These are phyloP conservation scores for Termitomyces sp. DNA, from an alignment of 768 basidiomycete genomes.

Conservation along the genomic window DNA sequence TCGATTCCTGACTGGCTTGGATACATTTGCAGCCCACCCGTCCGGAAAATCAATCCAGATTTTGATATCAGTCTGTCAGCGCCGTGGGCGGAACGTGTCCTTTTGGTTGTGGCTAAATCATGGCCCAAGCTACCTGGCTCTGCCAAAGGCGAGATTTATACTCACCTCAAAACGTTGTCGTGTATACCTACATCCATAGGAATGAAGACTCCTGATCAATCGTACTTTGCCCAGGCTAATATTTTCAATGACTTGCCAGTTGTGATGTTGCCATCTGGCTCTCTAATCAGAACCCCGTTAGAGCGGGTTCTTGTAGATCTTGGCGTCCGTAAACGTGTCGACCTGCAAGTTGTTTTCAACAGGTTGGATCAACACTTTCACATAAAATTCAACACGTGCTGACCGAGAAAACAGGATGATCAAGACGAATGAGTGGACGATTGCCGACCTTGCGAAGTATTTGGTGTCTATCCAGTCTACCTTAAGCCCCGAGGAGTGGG, in stretches of 20 bases:
- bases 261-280: slow-evolving; percentile 63
- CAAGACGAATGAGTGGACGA: slow-evolving; percentile 86
- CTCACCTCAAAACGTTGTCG: slow-evolving; percentile 39
- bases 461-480: slow-evolving; percentile 73
- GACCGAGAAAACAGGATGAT: slow-evolving; percentile 53
- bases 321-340: slow-evolving; percentile 88
- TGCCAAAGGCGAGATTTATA: slow-evolving; percentile 42
- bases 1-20: slow-evolving; percentile 70
- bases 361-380: slow-evolving; percentile 37
- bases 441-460: slow-evolving; percentile 80
- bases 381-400: background rate
- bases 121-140: slow-evolving; percentile 61
- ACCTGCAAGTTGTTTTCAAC: slow-evolving; percentile 90
- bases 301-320: slow-evolving; percentile 68
- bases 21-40: slow-evolving; percentile 47
- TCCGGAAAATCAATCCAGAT: slow-evolving; percentile 35
- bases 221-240: slow-evolving; percentile 83
- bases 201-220: slow-evolving; percentile 61
- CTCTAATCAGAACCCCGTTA: slow-evolving; percentile 56
- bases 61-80: slow-evolving; percentile 62
- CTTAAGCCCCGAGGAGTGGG: slow-evolving; percentile 36
- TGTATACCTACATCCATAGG: slow-evolving; percentile 76
- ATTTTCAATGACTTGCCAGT: slow-evolving; percentile 88
- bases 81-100: slow-evolving; percentile 76
- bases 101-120: slow-evolving; percentile 56